Evolutionary conservation across 225 moss, liverwort and hornwort genomes (phyloP).

Genomic region (Pseudisothecium myosuroides): DNA sequence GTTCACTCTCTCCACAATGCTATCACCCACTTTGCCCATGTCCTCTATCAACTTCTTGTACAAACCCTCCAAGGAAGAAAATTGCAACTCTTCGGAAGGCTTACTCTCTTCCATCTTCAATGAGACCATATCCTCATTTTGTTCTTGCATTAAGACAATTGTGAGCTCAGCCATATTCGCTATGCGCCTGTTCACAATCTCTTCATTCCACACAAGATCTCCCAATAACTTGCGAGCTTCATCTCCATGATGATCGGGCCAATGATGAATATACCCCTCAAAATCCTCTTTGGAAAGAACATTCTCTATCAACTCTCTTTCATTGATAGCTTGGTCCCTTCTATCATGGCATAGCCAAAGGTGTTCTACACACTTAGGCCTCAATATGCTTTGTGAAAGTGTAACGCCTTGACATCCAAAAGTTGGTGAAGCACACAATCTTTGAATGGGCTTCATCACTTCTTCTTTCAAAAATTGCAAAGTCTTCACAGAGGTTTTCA

Average conservation of each 20-base stretch:
- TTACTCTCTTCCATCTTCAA: too few species aligned
- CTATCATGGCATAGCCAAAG: not conserved
- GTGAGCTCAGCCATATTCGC: not conserved
- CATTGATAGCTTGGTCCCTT: not conserved
- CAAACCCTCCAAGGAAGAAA: not conserved
- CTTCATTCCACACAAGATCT: not conserved
- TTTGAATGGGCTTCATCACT: not conserved
- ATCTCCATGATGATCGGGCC: not conserved
- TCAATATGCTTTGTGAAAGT: not conserved
- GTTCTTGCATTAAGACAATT: not conserved
- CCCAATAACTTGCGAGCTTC: not conserved
- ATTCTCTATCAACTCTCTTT: not conserved
- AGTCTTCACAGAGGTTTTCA: not conserved
- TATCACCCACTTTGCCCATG: not conserved
- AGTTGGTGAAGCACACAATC: not conserved
- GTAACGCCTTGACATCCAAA: not conserved
- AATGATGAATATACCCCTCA: not conserved
- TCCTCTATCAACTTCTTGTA: not conserved
- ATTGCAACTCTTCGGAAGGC: accelerated
- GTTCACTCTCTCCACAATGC: not conserved
- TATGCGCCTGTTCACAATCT: not conserved
- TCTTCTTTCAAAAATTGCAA: not conserved
- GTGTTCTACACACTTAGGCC: not conserved
- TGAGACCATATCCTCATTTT: not conserved
- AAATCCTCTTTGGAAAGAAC: not conserved